Base-by-base conservation (phyloP, 345 rosid species). In the Nasturtium officinale region DNA sequence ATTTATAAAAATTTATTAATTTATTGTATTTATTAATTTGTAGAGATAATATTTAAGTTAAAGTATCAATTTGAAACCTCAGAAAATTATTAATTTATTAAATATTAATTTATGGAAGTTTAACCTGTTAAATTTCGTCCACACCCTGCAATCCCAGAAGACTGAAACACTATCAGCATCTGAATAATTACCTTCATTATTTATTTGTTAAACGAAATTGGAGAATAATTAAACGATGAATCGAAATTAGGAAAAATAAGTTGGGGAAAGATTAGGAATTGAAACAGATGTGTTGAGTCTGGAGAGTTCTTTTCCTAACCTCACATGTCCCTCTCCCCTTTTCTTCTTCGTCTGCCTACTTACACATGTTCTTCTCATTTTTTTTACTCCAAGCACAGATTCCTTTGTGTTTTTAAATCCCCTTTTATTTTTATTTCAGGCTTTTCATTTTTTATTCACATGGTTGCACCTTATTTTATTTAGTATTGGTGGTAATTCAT, bases 231-330 rank as follows among this genome's bases (percentile, higher is more conserved):
- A 12, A 16, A 52, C 18, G 30, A 51, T 40, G 20, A 17, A 51
- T 35, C 43, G 17, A 48, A 59, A 25, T 50, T 48, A 18, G 5
- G 15, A 13, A 9, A 33, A 26, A 37, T 30, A 18, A 53, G 30
- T 15, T 47, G 16, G 30, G 46, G 30, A 15, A 42, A 28, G 50
- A 67, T 11, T 18, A 57, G 20, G 16, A 59, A 56, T 47, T 6
- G 16, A 74, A 67, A 67, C 69, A 75, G 79, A 69, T 75, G 79
- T 75, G 63, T 53, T 60, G 56, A 42, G 61, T 69, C 69, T 75
- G 58, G 69, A 75, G 69, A 61, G 15, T 68, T 75, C 69, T 63
- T 59, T 32, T 67, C 74, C 48, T 12, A 42, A 52, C 69, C 78
- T 60, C 74, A 69, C 75, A 69, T 76, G 75, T 69, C 71, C 12